Evolutionary conservation across 768 basidiomycete genomes (phyloP).

Genomic region (Tylopilus balloui): DNA sequence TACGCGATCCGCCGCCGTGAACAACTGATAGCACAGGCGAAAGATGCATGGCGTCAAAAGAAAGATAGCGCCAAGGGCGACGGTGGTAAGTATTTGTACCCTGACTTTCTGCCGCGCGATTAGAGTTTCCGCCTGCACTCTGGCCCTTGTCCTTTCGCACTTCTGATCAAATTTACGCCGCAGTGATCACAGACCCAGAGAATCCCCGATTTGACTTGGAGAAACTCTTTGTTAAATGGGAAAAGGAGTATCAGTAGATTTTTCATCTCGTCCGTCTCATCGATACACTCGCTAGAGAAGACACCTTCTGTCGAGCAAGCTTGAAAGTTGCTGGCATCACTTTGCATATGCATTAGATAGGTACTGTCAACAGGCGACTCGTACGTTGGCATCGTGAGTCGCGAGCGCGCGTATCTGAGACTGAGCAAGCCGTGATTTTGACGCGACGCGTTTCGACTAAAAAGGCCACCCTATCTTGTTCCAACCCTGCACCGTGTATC

Average conservation of each 20-base stretch:
- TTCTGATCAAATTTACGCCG: slow-evolving; percentile 10
- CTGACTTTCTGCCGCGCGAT: background rate
- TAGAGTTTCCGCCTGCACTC: background rate
- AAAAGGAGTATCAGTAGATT: slow-evolving; percentile 58
- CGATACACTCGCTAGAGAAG: slow-evolving; percentile 29
- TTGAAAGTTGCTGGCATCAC: slow-evolving; percentile 1
- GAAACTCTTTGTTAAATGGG: slow-evolving; percentile 75
- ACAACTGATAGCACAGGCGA: slow-evolving; percentile 77
- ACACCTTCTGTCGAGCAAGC: slow-evolving; percentile 11
- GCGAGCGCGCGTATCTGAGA: background rate
- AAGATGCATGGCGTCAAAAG: slow-evolving; percentile 86
- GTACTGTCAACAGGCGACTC: background rate
- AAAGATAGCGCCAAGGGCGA: slow-evolving; percentile 48
- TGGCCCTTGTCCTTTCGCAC: background rate
- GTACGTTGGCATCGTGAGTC: background rate
- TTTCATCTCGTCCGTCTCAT: slow-evolving; percentile 16
- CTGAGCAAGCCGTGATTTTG: background rate
- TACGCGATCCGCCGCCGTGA: slow-evolving; percentile 71
- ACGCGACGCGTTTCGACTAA: slow-evolving; percentile 28
- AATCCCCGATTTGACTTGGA: slow-evolving; percentile 96
- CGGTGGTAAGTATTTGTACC: slow-evolving; percentile 49
- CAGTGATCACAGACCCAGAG: slow-evolving; percentile 92
- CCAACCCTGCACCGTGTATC: background rate
- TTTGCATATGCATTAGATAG: slow-evolving; percentile 9
- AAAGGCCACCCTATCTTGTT: background rate